Conservation (phyloP, 2,329 filamentous ascomycete species). For the Cladobotryum mycophilum region DNA sequence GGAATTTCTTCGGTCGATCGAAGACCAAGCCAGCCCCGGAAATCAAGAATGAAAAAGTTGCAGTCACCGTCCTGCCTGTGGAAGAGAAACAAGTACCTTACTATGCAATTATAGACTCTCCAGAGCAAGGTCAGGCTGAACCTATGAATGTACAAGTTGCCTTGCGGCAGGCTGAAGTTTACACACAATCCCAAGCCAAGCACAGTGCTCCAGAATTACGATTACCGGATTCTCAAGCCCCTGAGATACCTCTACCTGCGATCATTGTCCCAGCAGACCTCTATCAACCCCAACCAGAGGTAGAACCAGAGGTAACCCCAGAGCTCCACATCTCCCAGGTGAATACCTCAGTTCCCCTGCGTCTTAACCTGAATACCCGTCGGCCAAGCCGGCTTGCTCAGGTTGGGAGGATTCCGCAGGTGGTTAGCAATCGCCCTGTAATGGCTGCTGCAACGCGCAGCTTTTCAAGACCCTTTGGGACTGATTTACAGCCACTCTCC, state of each 20-base stretch:
- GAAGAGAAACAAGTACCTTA: slow-evolving; percentile 50
- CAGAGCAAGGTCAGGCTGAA: slow-evolving; percentile 47
- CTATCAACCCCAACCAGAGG: not conserved
- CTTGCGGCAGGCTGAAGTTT: slow-evolving; percentile 43
- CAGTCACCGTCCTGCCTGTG: slow-evolving; percentile 42
- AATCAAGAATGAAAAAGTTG: slow-evolving; percentile 32
- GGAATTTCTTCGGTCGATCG: slow-evolving; percentile 57
- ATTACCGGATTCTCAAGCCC: not conserved
- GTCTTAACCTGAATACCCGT: slow-evolving; percentile 9
- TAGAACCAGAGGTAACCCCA: not conserved
- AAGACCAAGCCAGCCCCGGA: slow-evolving; percentile 35
- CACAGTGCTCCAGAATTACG: not conserved
- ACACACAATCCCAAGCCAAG: slow-evolving; percentile 18
- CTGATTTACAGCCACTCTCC: slow-evolving; percentile 37
- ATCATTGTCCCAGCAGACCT: not conserved
- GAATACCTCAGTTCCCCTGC: not conserved
- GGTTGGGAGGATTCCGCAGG: slow-evolving; percentile 79
- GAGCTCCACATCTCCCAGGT: slow-evolving; percentile 1
- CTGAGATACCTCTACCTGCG: not conserved
- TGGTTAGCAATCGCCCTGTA: slow-evolving; percentile 63
- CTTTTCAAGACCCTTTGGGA: slow-evolving; percentile 75
- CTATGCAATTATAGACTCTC: slow-evolving; percentile 56
- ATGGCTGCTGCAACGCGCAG: slow-evolving; percentile 62
- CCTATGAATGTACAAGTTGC: slow-evolving; percentile 36
- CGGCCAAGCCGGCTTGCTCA: slow-evolving; percentile 62